phyloP scores from a whole-genome alignment of 208 protist species.

The Acanthamoeba royreba region DNA sequence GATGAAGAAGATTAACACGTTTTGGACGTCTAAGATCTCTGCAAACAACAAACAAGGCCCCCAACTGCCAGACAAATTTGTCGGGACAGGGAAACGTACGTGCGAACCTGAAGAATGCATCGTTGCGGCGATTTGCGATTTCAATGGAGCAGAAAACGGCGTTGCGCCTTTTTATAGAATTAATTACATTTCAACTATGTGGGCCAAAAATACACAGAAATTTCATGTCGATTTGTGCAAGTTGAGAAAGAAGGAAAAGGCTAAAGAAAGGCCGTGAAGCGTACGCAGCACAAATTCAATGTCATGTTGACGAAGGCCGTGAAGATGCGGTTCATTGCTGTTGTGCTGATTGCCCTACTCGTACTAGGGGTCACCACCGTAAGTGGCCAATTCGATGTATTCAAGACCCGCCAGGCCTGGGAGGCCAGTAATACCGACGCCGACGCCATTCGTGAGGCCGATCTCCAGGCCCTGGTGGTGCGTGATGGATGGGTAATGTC shows the following conservation, averaged over 20 bases:
- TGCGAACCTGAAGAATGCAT: not conserved
- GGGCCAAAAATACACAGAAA: not conserved
- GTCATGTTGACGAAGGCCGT: too few relatives aligned
- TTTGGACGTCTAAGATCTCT: too few relatives aligned
- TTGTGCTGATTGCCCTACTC: too few relatives aligned
- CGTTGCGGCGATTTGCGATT: not conserved
- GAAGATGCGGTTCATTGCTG: too few relatives aligned
- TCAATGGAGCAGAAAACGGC: too few relatives aligned
- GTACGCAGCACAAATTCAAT: too few relatives aligned
- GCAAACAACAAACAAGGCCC: not conserved
- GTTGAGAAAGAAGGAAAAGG: not conserved
- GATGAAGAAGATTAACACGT: too few relatives aligned
- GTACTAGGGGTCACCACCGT: not conserved
- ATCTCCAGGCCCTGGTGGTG: not conserved
- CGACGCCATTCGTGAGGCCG: not conserved
- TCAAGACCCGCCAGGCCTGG: not conserved
- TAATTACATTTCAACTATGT: too few relatives aligned
- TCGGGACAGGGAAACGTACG: not conserved
- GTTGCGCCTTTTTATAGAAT: too few relatives aligned
- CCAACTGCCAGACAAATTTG: not conserved
- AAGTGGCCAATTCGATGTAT: not conserved
- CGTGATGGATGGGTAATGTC: not conserved
- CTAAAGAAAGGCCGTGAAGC: not conserved
- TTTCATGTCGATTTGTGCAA: not conserved
- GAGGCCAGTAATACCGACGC: too few relatives aligned